Evolutionary conservation across 176 grass and related monocot genomes (phyloP).

Genomic region (Guadua angustifolia): DNA sequence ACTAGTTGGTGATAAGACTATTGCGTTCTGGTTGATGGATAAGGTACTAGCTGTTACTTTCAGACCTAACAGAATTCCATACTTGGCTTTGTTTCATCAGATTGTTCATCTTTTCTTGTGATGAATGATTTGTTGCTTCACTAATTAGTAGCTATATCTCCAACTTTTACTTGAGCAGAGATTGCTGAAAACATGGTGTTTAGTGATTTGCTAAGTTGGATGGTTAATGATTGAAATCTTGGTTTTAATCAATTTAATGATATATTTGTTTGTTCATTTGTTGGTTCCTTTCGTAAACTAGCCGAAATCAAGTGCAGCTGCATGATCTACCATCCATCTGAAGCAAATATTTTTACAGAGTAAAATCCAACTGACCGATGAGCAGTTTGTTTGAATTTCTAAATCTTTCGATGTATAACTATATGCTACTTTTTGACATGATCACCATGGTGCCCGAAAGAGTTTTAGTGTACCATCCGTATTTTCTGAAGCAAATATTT

Average conservation of each 20-base stretch:
- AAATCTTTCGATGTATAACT: neutral
- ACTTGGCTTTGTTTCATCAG: slow-evolving; percentile 16
- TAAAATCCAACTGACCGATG: neutral
- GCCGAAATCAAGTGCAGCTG: neutral
- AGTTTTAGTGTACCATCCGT: neutral
- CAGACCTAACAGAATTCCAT: slow-evolving; percentile 25
- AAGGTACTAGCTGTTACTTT: slow-evolving; percentile 45
- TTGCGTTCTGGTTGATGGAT: slow-evolving; percentile 96
- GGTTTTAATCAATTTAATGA: slow-evolving; percentile 1
- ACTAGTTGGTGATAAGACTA: slow-evolving; percentile 96
- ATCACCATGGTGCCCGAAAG: slow-evolving; percentile 1
- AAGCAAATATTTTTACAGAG: neutral
- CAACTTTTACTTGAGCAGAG: neutral
- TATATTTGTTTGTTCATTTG: neutral
- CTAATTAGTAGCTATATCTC: neutral
- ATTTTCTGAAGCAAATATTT: slow-evolving; percentile 20
- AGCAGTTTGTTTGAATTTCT: neutral
- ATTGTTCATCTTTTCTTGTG: slow-evolving; percentile 32
- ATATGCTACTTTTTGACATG: neutral
- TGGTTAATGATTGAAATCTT: neutral
- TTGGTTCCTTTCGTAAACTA: neutral
- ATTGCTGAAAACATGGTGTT: neutral
- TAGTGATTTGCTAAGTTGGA: slow-evolving; percentile 30
- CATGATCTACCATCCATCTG: neutral
- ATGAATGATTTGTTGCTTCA: slow-evolving; percentile 4